Base-by-base conservation (phyloP, 2,329 filamentous ascomycete species). In the Tolypocladium guangdongense region DNA sequence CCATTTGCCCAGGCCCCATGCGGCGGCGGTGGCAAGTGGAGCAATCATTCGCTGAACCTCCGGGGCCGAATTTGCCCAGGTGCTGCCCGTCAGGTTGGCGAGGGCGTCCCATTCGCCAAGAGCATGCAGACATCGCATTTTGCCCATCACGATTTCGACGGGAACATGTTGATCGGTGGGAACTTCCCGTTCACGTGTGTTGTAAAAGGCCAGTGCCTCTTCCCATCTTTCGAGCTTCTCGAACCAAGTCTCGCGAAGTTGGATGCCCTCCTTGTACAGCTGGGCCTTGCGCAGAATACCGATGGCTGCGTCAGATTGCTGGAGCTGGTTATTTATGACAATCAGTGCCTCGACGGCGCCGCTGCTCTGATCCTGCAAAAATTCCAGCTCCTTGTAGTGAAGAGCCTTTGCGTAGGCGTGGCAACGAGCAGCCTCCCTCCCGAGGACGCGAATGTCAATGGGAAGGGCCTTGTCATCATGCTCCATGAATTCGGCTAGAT, bases 401-500 rank as follows among this genome's bases (percentile, higher is more conserved):
- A 99, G 76, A 11, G 93, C 93, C 71, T 99, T 99, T 36, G 93
- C 93, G 66, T 95, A 99, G 5, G 93, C 95, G 69, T 99, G 93
- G 61, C 95, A 99, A 63, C 95, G 92, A 22, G 88, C 92, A 49
- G 93, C 93, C 68, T 97, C 95, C 65, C 92, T 87, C 35, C 95
- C 95, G 12, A 99, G 79, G 11, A 93, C 90, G 49, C 93, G 80
- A 58, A 99, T 96, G 65, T 99, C 95, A 57, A 99, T 99, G 2
- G 93, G 93, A 51, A 99, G 75, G 16, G 95, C 92, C 69, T 99
- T 99, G 68, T 99, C 93, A 62, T 99, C 95, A 64, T 99, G 93
- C 67, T 99, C 93, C 93, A 99, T 99, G 68, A 99, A 99, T 67
- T 99, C 93, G 24, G 93, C 93, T 50, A 99, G 78, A 64, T 99